phyloP scores from a whole-genome alignment of 78 protist genomes.

The Ministeria vibrans region DNA sequence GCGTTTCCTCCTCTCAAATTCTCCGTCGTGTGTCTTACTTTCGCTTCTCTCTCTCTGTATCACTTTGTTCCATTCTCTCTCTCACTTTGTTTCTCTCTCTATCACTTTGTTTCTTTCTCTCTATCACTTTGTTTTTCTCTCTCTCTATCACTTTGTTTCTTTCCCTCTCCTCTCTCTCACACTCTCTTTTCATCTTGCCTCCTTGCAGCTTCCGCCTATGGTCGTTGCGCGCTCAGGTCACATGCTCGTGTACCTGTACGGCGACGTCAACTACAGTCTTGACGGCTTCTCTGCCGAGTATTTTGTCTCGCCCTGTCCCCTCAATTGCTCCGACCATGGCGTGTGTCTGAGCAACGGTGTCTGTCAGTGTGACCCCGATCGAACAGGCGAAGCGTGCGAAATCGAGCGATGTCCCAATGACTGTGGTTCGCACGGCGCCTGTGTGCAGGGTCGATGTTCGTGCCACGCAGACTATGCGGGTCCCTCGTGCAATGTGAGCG shows the following conservation, averaged over 20 bases:
- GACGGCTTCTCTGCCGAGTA: constrained; percentile 4
- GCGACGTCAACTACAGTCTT: background rate
- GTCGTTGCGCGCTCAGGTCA: background rate
- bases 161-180: too few species aligned
- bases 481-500: background rate
- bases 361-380: background rate
- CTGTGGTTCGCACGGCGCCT: background rate
- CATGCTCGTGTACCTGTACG: background rate
- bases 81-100: too few species aligned
- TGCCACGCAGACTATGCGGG: background rate
- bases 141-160: too few species aligned
- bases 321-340: background rate
- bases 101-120: too few species aligned
- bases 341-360: background rate
- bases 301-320: background rate
- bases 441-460: background rate
- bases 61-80: too few species aligned
- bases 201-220: background rate
- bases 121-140: too few species aligned
- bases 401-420: background rate
- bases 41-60: too few species aligned
- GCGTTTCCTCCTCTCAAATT: too few species aligned
- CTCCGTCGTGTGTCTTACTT: too few species aligned
- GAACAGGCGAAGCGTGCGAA: background rate
- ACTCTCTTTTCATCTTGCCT: too few species aligned